Evolutionary conservation across 768 basidiomycete genomes (phyloP), one percentile per base, ranked within the genome.

Genomic region (Lentinula raphanica): DNA sequence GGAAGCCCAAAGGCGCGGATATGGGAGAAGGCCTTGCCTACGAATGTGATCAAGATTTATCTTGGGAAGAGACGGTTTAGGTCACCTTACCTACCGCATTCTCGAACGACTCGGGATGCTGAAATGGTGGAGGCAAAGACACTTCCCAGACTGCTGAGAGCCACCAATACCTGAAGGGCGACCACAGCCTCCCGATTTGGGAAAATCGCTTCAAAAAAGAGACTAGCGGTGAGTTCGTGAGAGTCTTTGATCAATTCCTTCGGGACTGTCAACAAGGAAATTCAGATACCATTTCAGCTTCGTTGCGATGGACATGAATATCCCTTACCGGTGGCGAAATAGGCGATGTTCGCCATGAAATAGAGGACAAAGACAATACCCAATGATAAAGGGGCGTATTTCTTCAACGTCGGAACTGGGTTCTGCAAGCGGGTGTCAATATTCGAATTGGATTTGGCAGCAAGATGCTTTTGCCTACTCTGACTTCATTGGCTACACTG

Each of bases 1-100:
- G 1, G 77, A 78, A 4, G 77, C 75, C 72, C 79, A 83, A 66
- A 82, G 74, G 28, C 65, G 64, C 2, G 80, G 74, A 60, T 72
- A 83, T 2, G 82, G 81, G 6, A 83, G 66, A n/a, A 84, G 74
- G 12, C 81, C 82, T 69, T 81, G 80, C 54, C 69, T 68, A 9
- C 9, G 46, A 32, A 32, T 35, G 39, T n/a, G 32, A 13, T 48
- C 32, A n/a, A 53, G 29, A 45, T 44, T 57, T 44, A 25, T 44
- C 36, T 19, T 1, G 8, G 54, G 21, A 28, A 57, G 58, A 38
- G 31, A 23, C 3, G 29, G 7, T 29, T 19, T 27, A 49, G 23
- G n/a, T 36, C 38, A 49, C 58, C n/a, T 35, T 50, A 62, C 67
- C 72, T 71, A 56, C 73, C 72, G 48, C 76, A 72, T 65, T 82